Base-by-base conservation (phyloP, 352 stramenopile species). In the Phytophthora pini region DNA sequence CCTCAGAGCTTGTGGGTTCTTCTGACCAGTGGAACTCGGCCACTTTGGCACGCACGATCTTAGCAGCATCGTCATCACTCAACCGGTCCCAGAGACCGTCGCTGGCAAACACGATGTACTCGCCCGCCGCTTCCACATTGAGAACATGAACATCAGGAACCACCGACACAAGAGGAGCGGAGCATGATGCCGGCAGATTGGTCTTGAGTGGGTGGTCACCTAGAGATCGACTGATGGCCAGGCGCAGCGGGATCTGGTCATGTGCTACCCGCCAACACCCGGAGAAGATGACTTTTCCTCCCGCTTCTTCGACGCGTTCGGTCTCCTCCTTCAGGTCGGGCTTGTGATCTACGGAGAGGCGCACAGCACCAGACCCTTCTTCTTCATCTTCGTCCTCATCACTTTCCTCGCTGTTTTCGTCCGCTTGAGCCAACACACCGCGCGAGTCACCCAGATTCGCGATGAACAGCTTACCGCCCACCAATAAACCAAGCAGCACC, bases 261-360 rank as follows among this genome's bases (percentile, higher is more conserved):
- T 94, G 86, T 10, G 86, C 82, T n/a, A 94, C 86, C 27, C 86
- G 86, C 86, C 86, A 94, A 61, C 86, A 94, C 24, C 86, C 86
- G 5, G 86, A 94, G 54, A 82, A 92, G 11, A 94, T 87, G 20
- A 94, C 80, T 50, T 92, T 90, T 27, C 86, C 86, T 13, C 86
- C 86, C 5, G 86, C 84, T 27, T 80, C 76, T 56, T 89, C 62
- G 1, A 94, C 73, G 29, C 86, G 82, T 40, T 75, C 65, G 8
- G 61, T 85, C 65, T 94, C 86, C 20, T 76, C 72, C n/a, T 80
- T 73, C 4, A 88, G 44, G 49, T 92, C 78, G 0, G 86, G 86
- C 48, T 94, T 94, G 72, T 94, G 86, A 73, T 94, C 86, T 15
- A 92, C 76, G 1, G 86, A 94, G 15, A 94, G 66, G 47, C 85